phyloP scores from a whole-genome alignment of 768 basidiomycete genomes.

The Boletus subparvulus region DNA sequence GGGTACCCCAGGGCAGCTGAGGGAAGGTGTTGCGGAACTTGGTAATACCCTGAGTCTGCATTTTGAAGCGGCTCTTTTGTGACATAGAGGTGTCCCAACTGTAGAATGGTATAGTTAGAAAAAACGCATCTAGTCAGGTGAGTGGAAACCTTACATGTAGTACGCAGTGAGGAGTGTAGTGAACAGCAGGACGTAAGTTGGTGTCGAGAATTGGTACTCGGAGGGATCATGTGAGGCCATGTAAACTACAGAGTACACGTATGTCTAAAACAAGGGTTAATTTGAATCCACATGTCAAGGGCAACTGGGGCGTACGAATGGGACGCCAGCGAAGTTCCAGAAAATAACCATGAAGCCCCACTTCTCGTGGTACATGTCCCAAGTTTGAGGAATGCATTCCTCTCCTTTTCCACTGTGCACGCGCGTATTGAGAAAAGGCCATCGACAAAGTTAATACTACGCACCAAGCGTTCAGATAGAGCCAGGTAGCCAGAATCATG shows the following conservation, averaged over 20 bases:
- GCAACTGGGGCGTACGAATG: constrained; percentile 63
- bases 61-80: constrained; percentile 97
- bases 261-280: constrained; percentile 54
- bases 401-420: constrained; percentile 77
- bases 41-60: constrained; percentile 89
- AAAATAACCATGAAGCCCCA: constrained; percentile 99
- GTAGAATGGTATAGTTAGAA: constrained; percentile 1
- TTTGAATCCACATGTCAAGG: neutral
- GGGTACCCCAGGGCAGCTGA: constrained; percentile 76
- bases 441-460: constrained; percentile 11
- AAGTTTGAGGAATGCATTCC: constrained; percentile 93
- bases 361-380: constrained; percentile 99
- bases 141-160: constrained; percentile 60
- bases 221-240: constrained; percentile 94
- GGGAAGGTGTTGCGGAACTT: constrained; percentile 91
- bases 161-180: constrained; percentile 79
- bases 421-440: neutral
- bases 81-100: constrained; percentile 96
- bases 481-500: constrained; percentile 91
- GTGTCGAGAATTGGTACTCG: constrained; percentile 82
- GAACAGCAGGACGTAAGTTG: constrained; percentile 70
- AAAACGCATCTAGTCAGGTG: neutral
- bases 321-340: constrained; percentile 94
- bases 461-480: constrained; percentile 96
- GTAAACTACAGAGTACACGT: constrained; percentile 96